Conservation (phyloP, 805 yeast species). For the Saccharomycopsis amapae region DNA sequence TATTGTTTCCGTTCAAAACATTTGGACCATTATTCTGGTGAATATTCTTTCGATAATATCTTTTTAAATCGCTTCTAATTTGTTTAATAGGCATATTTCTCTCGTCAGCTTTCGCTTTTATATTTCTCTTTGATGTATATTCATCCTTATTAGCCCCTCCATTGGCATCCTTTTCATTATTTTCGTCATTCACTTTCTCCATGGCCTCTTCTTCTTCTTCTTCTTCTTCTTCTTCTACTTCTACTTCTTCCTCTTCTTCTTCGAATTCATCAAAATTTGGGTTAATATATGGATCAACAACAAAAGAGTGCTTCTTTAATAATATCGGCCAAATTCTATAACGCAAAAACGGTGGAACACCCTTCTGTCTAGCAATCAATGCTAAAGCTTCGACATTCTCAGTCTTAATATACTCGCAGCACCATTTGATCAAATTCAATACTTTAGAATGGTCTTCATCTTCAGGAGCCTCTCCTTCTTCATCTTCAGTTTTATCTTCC, state of each 20-base stretch:
- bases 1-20: slow-evolving; percentile 5
- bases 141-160: slow-evolving; percentile 33
- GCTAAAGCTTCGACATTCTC: slow-evolving; percentile 74
- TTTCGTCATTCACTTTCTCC: background rate
- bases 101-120: slow-evolving; percentile 21
- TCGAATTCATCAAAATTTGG: slow-evolving; percentile 36
- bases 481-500: background rate
- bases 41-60: slow-evolving; percentile 44
- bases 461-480: background rate
- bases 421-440: slow-evolving; percentile 29
- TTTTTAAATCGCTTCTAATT: slow-evolving; percentile 51
- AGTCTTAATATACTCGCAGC: slow-evolving; percentile 46
- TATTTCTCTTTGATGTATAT: slow-evolving; percentile 21
- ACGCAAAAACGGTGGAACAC: slow-evolving; percentile 78
- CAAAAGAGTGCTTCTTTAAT: slow-evolving; percentile 79
- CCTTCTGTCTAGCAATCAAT: slow-evolving; percentile 69
- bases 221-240: slow-evolving; percentile 28
- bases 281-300: slow-evolving; percentile 61
- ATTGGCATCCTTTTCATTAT: background rate
- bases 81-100: slow-evolving; percentile 25
- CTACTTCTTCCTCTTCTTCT: slow-evolving; percentile 34
- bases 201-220: slow-evolving; percentile 22
- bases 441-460: background rate
- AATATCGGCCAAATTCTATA: slow-evolving; percentile 80
- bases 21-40: slow-evolving; percentile 12